phyloP scores from a whole-genome alignment of 78 protist genomes.

The Protostelium mycophagum region DNA sequence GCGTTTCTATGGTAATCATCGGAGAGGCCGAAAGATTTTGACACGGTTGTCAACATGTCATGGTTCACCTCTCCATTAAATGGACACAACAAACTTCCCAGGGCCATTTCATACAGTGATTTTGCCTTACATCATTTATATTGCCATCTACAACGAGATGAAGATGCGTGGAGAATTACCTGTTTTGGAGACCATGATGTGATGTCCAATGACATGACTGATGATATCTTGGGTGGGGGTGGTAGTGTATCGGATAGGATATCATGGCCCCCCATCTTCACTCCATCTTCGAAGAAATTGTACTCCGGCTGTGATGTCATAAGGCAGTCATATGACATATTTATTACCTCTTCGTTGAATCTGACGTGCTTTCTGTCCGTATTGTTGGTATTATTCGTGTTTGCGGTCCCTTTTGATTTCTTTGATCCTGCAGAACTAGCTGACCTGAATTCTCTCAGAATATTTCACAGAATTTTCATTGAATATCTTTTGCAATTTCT shows the following conservation, averaged over 20 bases:
- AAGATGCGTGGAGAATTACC: not conserved
- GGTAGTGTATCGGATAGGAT: not conserved
- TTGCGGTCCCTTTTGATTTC: too few relatives aligned
- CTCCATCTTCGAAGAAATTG: not conserved
- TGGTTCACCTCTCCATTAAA: not conserved
- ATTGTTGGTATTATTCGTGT: not conserved
- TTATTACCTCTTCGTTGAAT: not conserved
- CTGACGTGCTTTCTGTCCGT: not conserved
- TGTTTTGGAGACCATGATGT: not conserved
- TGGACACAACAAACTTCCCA: not conserved
- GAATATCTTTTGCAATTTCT: too few relatives aligned
- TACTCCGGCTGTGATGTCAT: not conserved
- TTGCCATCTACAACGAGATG: not conserved
- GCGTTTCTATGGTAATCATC: not conserved
- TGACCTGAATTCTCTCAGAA: too few relatives aligned
- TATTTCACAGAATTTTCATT: not conserved
- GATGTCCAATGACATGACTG: not conserved
- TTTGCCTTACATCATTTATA: not conserved
- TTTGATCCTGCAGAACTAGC: too few relatives aligned
- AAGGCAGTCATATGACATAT: not conserved
- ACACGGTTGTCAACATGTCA: not conserved
- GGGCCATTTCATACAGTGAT: not conserved
- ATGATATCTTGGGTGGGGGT: not conserved
- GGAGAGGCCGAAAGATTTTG: not conserved
- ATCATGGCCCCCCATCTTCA: not conserved